Evolutionary conservation across 2,329 filamentous ascomycete species (phyloP), one percentile per base, ranked within the genome.

Genomic region (Aspergillus spinulosporus): DNA sequence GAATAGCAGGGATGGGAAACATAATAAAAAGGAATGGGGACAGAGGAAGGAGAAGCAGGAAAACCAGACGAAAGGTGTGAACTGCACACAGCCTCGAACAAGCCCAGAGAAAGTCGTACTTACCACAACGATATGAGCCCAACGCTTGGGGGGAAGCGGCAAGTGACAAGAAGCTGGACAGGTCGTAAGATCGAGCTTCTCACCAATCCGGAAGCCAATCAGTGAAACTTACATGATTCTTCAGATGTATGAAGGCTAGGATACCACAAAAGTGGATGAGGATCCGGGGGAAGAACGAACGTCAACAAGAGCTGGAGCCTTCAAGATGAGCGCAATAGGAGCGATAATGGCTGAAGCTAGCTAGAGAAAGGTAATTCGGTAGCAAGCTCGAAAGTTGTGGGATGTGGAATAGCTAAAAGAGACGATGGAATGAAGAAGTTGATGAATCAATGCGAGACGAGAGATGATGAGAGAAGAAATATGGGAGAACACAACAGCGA

Each of bases 391-490:
- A 44, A 40, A 5, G 31, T 39, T 43, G 32, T 50, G 45, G 44
- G 50, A 57, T 53, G 50, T 5, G 55, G 32, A 11, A 53, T 53
- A 53, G 42, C 36, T 53, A 58, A 75, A 76, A 80, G 79, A 80
- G 77, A 80, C 80, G 78, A 83, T 82, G 78, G 80, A 77, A 80
- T 80, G 78, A 72, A 80, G 78, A 72, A 65, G 66, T 63, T 63
- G 68, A 59, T 51, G 51, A 62, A 45, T 64, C 57, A 61, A 40
- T 32, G 43, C 9, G 8, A 28, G 40, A 44, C 7, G 9, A 14
- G 26, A n/a, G 7, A 11, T n/a, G 21, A 21, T 11, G 21, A 8
- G 34, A 29, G 14, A 14, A 50, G 28, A 54, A n/a, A 40, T 15
- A 37, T 5, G 31, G 12, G 26, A 5, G 21, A 26, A 21, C 11